A percentile compares a stretch with the other conserved stretches of the same genome.
Conservation (phyloP, 495 filamentous ascomycete genomes). For the Amphirosellinia nigrospora region DNA sequence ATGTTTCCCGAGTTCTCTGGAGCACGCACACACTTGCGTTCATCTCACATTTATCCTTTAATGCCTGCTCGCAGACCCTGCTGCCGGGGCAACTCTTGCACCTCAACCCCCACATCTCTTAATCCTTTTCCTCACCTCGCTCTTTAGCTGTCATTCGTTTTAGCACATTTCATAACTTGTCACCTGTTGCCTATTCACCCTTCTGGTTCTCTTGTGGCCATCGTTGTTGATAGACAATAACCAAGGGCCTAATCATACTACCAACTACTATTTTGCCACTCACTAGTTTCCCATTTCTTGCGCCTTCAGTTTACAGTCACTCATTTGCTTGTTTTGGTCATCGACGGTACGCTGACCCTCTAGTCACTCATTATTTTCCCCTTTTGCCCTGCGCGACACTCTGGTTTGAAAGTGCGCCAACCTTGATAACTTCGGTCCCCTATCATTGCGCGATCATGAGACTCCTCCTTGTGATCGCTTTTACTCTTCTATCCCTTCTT, state of each 20-base stretch:
- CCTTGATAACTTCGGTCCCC: constrained; percentile 12
- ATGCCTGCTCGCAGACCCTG: constrained; percentile 12
- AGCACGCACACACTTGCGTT: constrained; percentile 26
- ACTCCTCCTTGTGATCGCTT: constrained; percentile 22
- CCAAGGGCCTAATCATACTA: constrained; percentile 21
- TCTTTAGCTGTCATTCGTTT: constrained; percentile 7
- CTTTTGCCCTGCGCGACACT: constrained; percentile 8
- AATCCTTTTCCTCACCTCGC: constrained; percentile 18
- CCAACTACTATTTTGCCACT: constrained; percentile 23
- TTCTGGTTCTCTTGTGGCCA: constrained; percentile 12
- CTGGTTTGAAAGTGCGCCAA: constrained; percentile 14
- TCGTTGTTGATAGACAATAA: constrained; percentile 28
- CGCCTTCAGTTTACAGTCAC: constrained; percentile 25
- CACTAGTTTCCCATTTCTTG: constrained; percentile 28
- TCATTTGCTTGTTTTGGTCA: constrained; percentile 24
- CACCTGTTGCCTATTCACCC: not conserved
- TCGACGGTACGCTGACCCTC: constrained; percentile 28
- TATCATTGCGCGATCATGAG: constrained; percentile 32
- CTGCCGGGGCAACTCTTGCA: constrained; percentile 31
- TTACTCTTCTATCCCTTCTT: constrained; percentile 34
- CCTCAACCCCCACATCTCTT: constrained; percentile 3
- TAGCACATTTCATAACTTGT: constrained; percentile 25
- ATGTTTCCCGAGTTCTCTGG: not conserved
- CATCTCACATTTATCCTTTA: not conserved
- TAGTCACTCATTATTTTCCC: constrained; percentile 30